Evolutionary conservation across 78 protist species (phyloP).

Genomic region (Tieghemostelium lacteum): DNA sequence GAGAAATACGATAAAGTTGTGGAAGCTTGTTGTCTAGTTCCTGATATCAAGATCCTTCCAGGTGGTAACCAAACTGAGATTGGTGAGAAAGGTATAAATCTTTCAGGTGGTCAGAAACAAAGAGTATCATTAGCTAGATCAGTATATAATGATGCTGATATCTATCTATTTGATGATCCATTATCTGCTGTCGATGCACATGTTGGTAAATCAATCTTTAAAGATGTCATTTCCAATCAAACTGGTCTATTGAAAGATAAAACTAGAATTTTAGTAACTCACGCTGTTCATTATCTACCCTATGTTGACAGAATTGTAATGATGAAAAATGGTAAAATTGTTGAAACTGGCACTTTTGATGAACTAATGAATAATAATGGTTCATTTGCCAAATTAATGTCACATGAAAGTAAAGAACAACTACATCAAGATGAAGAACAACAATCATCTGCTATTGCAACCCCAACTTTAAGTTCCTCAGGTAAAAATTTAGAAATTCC

Average conservation of each 20-base stretch:
- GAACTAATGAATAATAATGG: slow-evolving; percentile 49
- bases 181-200: slow-evolving; percentile 91
- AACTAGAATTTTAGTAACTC: slow-evolving; percentile 92
- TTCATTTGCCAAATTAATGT: slow-evolving; percentile 61
- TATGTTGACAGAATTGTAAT: slow-evolving; percentile 75
- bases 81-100: slow-evolving; percentile 95
- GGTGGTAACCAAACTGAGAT: slow-evolving; percentile 94
- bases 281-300: slow-evolving; percentile 74
- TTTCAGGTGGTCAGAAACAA: slow-evolving; percentile 98
- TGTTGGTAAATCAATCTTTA: slow-evolving; percentile 89
- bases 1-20: slow-evolving; percentile 82
- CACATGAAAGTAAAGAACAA: slow-evolving; percentile 3
- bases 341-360: slow-evolving; percentile 75
- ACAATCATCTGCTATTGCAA: too few relatives aligned
- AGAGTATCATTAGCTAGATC: slow-evolving; percentile 98
- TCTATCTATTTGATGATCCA: slow-evolving; percentile 92
- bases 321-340: slow-evolving; percentile 87
- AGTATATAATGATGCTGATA: slow-evolving; percentile 86
- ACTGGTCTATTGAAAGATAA: slow-evolving; percentile 52
- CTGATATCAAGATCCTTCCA: slow-evolving; percentile 87
- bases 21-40: slow-evolving; percentile 83
- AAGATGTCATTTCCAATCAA: slow-evolving; percentile 58
- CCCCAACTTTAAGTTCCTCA: background rate
- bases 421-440: background rate
- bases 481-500: too few relatives aligned